Evolutionary conservation across 495 filamentous ascomycete genomes (phyloP), one percentile per base, ranked within the genome.

Genomic region (Cryomyces minteri): DNA sequence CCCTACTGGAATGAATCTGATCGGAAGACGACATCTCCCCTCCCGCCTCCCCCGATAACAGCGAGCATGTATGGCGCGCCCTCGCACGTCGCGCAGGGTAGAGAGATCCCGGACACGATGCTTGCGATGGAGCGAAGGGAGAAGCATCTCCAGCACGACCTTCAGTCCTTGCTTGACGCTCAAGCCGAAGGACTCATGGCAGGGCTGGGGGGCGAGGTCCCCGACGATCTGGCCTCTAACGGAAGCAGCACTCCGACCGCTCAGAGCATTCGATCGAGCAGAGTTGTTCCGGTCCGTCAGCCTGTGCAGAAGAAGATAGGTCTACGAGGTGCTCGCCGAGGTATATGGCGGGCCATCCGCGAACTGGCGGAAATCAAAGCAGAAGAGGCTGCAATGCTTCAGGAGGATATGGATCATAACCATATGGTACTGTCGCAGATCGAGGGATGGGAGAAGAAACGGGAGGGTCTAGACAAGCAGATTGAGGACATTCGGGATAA

Each of bases 131-230:
- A 70, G 34, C 57, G 71, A 40, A 71, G 68, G 44, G 73, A 80
- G 48, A 66, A 58, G 25, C 63, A 73, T 43, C 74, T 94, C 12
- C 78, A 94, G 48, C 67, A 67, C 33, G 77, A 87, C 40, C 69
- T 96, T 4, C 88, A 96, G 59, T 56, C 65, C 29, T 62, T 94
- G 4, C 72, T 96, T 30, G 87, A 96, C 63, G 81, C 82, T 0
- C 88, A 96, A 62, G 79, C 80, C 40, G 72, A 79, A 34, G 84
- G 84, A 29, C 67, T 94, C 34, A 58, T 78, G 4, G 62, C 69
- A 44, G 74, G 74, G 7, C 61, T 75, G 1, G 54, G 55, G 31
- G 53, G 55, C 34, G 55, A 47, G 10, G 9, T 43, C 9, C 43
- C 34, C 32, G 60, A 65, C 32, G 64, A 67, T 47, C 48, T 58